Evolutionary conservation across 345 rosid genomes (phyloP).

Genomic region (Noccaea bulbosa): DNA sequence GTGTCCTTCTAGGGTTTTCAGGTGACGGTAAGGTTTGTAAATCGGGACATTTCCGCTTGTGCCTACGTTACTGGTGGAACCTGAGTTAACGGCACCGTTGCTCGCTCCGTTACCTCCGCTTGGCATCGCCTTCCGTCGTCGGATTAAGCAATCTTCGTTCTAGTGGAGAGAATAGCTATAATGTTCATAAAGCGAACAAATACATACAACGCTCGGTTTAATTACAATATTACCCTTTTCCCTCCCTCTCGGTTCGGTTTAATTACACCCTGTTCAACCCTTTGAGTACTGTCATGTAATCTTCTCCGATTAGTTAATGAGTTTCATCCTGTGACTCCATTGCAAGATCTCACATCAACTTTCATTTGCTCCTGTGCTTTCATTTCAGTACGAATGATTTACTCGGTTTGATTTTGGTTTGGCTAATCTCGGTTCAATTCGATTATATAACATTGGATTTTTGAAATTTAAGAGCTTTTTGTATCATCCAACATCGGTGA

Average conservation of each 20-base stretch:
- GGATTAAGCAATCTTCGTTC: background rate
- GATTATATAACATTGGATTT: background rate
- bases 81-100: slow-evolving; percentile 29
- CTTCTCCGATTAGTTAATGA: background rate
- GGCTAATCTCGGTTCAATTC: background rate
- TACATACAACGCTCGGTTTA: background rate
- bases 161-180: background rate
- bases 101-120: slow-evolving; percentile 43
- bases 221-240: no score
- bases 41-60: slow-evolving; percentile 36
- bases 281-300: no score
- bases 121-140: slow-evolving; percentile 36
- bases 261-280: no score
- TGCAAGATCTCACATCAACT: slow-evolving; percentile 18
- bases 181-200: background rate
- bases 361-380: background rate
- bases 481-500: background rate
- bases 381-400: background rate
- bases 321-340: background rate
- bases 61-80: background rate
- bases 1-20: slow-evolving; percentile 68
- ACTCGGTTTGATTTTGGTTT: background rate
- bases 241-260: no score
- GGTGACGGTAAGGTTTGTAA: slow-evolving; percentile 67
- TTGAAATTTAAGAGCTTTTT: background rate